Conservation (phyloP, 345 rosid species). For the Schrenkiella parvula region DNA sequence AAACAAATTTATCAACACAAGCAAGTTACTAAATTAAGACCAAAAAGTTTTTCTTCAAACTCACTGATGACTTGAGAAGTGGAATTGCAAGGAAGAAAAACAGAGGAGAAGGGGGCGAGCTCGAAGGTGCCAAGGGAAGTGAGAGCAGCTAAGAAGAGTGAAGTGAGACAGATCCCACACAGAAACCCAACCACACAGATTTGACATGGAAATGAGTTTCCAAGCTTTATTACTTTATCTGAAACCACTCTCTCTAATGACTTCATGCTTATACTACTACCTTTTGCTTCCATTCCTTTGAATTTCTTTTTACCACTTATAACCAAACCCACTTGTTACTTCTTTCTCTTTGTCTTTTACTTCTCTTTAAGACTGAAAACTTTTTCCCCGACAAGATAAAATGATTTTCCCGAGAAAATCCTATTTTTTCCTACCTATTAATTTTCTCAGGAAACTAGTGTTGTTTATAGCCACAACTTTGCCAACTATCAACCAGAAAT, state of each 20-base stretch:
- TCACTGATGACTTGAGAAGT: constrained; percentile 47
- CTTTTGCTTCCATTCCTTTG: constrained; percentile 59
- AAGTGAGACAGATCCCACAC: constrained; percentile 80
- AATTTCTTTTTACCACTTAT: neutral
- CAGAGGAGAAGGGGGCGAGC: constrained; percentile 42
- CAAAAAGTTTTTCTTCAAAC: constrained; percentile 22
- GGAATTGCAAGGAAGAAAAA: constrained; percentile 57
- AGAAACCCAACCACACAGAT: constrained; percentile 87
- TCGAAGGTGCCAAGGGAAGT: constrained; percentile 66
- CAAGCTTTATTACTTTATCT: constrained; percentile 78
- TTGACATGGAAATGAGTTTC: constrained; percentile 86
- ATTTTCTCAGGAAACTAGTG: neutral
- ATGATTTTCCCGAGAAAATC: neutral
- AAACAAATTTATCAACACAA: neutral
- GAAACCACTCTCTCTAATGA: constrained; percentile 75
- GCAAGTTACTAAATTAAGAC: neutral
- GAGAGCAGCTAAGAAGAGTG: constrained; percentile 76
- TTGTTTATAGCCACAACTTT: constrained; percentile 9
- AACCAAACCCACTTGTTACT: constrained; percentile 2
- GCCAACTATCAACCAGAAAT: constrained; percentile 25
- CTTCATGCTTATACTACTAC: constrained; percentile 39
- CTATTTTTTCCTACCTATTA: constrained; percentile 1
- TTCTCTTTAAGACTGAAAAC: neutral
- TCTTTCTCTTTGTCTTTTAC: constrained; percentile 1
- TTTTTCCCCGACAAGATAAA: neutral